Base-by-base conservation (phyloP, 140 eudicot genomes). In the Anethum foeniculum region DNA sequence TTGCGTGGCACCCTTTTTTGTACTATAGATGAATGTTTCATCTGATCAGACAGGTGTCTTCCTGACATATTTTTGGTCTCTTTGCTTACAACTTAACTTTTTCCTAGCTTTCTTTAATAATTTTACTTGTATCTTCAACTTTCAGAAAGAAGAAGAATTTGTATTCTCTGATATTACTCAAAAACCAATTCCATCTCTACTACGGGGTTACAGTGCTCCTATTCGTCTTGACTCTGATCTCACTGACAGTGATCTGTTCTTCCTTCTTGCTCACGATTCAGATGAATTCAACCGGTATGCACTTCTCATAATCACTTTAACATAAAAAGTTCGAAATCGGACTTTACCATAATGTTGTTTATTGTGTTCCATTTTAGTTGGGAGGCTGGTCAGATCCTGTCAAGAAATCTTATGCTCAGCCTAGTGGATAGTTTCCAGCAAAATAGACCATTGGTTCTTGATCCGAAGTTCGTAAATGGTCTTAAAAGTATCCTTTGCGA, bases 261-360 rank as follows among this genome's bases (percentile, higher is more conserved):
- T 95, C 89, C 97, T 95, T 82, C 97, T 92, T 80, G 99, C 99
- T 79, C 92, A 95, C 84, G 99, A 95, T 90, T 95, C 97, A 43
- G 97, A 95, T 88, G 98, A 88, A 85, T 95, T 95, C 79, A 95
- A 95, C 82, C 92, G 97, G 99, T 92, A 91, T 49, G 64, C 76
- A 27, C 34, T 60, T 79, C 28, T 9, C 21, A 68, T 16, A 28
- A 51, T 3, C 7, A 27, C 52, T 80, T 51, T 27, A 73, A 14
- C 21, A 56, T 52, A 14, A 13, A 23, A 34, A 7, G 11, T 28
- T 14, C 2, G 1, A 23, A 23, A 81, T 38, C 15, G 1, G 74
- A 46, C 74, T 60, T 41, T 48, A 36, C 21, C 36, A 15, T 68
- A 14, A 28, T 68, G 23, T 67, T 8, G 15, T 81, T 23, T 10